phyloP scores from a whole-genome alignment of 495 filamentous ascomycete genomes.

The Penicillium flavigenum region DNA sequence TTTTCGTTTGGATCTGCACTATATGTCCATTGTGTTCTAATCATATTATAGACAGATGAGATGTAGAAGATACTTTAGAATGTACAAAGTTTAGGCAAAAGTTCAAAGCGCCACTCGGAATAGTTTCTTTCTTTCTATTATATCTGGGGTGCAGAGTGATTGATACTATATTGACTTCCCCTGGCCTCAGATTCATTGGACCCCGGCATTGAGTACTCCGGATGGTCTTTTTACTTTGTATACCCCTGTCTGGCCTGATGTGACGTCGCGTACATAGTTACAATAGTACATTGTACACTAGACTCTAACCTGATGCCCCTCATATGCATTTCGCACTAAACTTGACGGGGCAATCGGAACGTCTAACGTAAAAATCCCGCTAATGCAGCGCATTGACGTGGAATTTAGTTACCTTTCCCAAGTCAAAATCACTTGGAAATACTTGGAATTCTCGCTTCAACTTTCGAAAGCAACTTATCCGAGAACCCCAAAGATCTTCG shows the following conservation, averaged over 20 bases:
- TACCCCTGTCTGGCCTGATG: not conserved
- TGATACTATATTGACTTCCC: not conserved
- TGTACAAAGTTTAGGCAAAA: not conserved
- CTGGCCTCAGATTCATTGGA: not conserved
- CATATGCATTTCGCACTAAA: not conserved
- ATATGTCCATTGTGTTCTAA: not conserved
- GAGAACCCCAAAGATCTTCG: not conserved
- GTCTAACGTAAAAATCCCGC: not conserved
- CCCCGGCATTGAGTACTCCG: slow-evolving; percentile 3
- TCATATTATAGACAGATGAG: not conserved
- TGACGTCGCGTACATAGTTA: not conserved
- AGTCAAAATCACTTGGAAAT: not conserved
- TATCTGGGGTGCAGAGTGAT: not conserved
- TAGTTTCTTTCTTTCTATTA: not conserved
- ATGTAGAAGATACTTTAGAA: not conserved
- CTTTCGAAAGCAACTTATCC: slow-evolving; percentile 3
- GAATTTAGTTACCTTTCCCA: not conserved
- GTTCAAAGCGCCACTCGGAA: not conserved
- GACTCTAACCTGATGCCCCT: not conserved
- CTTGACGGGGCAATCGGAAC: not conserved
- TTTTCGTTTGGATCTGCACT: not conserved
- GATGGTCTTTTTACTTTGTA: not conserved
- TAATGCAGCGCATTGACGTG: slow-evolving; percentile 7
- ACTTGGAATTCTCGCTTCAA: not conserved
- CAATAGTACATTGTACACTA: not conserved